phyloP scores from a whole-genome alignment of 352 stramenopile genomes.

The Phytophthora ohioensis region DNA sequence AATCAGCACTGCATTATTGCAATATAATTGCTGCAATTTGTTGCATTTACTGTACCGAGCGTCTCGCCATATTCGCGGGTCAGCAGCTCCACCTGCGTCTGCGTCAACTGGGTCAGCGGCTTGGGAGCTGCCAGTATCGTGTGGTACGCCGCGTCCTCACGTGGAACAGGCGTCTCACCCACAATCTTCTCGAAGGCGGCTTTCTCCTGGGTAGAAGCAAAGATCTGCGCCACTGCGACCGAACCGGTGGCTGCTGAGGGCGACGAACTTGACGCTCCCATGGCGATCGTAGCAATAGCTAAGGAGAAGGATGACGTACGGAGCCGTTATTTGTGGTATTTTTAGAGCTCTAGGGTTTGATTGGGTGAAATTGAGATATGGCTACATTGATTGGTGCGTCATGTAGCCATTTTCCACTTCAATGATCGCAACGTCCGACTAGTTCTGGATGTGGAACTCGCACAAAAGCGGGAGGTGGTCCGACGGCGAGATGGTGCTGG shows the following conservation, averaged over 20 bases:
- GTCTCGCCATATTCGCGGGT: conserved; percentile 70
- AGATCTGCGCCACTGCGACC: conserved; percentile 38
- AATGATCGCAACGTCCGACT: not conserved
- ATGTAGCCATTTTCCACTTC: conserved; percentile 29
- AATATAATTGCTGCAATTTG: conserved; percentile 5
- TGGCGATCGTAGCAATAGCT: conserved; percentile 22
- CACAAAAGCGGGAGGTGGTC: conserved; percentile 82
- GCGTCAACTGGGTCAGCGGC: conserved; percentile 62
- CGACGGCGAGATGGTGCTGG: conserved; percentile 73
- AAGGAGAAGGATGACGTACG: conserved; percentile 24
- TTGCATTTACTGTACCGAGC: conserved; percentile 39
- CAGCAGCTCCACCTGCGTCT: conserved; percentile 64
- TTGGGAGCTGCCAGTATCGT: conserved; percentile 50
- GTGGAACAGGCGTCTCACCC: conserved; percentile 51
- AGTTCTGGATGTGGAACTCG: conserved; percentile 55
- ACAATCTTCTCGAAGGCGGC: conserved; percentile 80
- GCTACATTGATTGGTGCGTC: conserved; percentile 6
- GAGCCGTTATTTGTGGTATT: conserved; percentile 24
- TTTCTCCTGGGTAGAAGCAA: conserved; percentile 60
- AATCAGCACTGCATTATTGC: conserved; percentile 9
- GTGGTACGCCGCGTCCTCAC: conserved; percentile 65
- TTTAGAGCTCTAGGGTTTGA: conserved; percentile 8
- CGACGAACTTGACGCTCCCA: conserved; percentile 59
- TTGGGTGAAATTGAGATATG: conserved; percentile 35
- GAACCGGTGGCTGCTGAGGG: conserved; percentile 27